Conservation (phyloP, 768 basidiomycete genomes). For the Imleria badia region DNA sequence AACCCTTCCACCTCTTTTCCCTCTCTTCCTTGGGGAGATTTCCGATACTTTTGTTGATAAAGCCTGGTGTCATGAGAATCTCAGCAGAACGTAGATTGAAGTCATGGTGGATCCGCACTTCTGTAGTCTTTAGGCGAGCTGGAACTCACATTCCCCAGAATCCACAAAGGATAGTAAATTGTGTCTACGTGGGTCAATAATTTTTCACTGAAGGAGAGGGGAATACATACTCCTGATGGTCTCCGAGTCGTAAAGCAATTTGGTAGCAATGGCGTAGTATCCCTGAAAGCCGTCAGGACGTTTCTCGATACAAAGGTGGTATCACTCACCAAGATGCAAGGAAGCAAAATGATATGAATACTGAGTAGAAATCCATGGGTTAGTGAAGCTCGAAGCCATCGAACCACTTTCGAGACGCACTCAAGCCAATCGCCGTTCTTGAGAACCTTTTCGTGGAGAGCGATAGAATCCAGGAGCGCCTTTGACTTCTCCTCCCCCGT, state of each 20-base stretch:
- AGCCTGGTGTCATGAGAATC: background rate
- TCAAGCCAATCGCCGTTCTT: slow-evolving; percentile 2
- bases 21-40: background rate
- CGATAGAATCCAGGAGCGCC: background rate
- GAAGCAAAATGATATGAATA: background rate
- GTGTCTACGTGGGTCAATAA: background rate
- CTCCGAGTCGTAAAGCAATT: background rate
- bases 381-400: background rate
- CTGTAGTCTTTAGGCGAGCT: background rate
- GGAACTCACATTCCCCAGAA: background rate
- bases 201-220: no score
- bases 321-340: slow-evolving; percentile 5
- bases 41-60: background rate
- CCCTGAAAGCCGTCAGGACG: background rate
- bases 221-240: slow-evolving; percentile 2
- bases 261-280: background rate
- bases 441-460: background rate
- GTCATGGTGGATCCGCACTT: background rate
- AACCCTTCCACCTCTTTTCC: background rate
- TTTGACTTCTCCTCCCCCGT: background rate
- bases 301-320: background rate
- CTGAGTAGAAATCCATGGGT: background rate
- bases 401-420: background rate
- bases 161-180: background rate
- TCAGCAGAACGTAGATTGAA: background rate